phyloP scores from a whole-genome alignment of 176 grass and related monocot species.

The Oryza brachyantha region DNA sequence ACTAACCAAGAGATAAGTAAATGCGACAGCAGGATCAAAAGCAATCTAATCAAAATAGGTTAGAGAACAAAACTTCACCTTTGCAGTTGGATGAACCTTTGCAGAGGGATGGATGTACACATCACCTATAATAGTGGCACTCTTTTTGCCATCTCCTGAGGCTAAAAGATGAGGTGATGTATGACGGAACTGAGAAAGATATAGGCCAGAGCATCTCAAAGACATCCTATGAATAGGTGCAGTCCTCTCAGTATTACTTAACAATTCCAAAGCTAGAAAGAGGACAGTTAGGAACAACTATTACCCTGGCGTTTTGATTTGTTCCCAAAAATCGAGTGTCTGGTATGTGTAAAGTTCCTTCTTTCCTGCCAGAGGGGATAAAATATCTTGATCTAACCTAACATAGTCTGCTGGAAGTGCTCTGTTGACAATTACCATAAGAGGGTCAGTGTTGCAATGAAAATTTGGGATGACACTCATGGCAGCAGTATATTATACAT shows the following conservation, averaged over 20 bases:
- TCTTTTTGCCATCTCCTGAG: constrained; percentile 68
- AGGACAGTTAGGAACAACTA: constrained; percentile 8
- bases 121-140: constrained; percentile 77
- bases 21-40: not conserved
- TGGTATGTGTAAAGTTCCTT: constrained; percentile 93
- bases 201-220: constrained; percentile 90
- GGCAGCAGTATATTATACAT: not conserved
- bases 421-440: constrained; percentile 63
- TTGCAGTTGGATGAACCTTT: constrained; percentile 95
- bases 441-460: not conserved
- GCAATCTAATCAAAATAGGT: constrained; percentile 8
- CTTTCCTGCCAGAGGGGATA: constrained; percentile 96
- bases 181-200: constrained; percentile 74
- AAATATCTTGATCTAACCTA: constrained; percentile 98
- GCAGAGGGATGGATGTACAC: constrained; percentile 98
- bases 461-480: not conserved
- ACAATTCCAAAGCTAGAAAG: constrained; percentile 12
- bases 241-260: constrained; percentile 1
- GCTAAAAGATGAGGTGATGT: constrained; percentile 85
- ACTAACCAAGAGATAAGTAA: not conserved
- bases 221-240: constrained; percentile 75
- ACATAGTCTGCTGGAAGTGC: constrained; percentile 87
- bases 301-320: constrained; percentile 98
- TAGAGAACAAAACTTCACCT: constrained; percentile 49
- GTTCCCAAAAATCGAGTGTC: constrained; percentile 97